Base-by-base conservation (phyloP, 257 asterid genomes). In the Agastache rugosa region DNA sequence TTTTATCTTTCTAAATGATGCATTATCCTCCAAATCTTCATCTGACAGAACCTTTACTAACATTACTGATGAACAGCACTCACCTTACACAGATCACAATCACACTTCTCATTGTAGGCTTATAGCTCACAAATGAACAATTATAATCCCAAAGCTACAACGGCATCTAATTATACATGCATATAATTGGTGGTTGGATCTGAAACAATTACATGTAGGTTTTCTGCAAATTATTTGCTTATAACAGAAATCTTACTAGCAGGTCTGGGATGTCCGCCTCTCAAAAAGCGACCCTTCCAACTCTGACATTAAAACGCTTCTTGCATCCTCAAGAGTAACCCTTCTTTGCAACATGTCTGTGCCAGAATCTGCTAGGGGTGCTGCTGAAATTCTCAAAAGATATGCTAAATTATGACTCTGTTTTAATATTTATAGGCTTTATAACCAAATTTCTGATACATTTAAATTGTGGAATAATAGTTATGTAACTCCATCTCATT, bases 251-350 rank as follows among this genome's bases (percentile, higher is more conserved):
- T 34, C n/a, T 51, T 66, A 19, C 51, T 68, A 56, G 70, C 87
- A 87, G 92, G 87, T 94, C 3, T 94, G 99, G 99, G 97, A 92
- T 56, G 99, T 92, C 31, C 47, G 75, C 34, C 75, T 94, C 42
- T 83, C 82, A 78, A 94, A 92, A 82, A 45, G 80, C 29, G 86
- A 84, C 61, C 82, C 87, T 9, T 53, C 79, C 8, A 77, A 77
- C 44, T 35, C 75, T 10, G 92, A 81, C 48, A 76, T 6, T n/a
- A 81, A 71, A 77, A 73, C 78, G 16, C 78, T 86, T 84, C 65
- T 88, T 51, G 81, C 98, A 50, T 85, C 98, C 2, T 86, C 98
- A 31, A 86, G 93, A 73, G 88, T 92, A 55, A 94, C 97, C 14
- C 66, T 91, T 67, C 65, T 85, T 45, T 87, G 83, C 71, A 88